phyloP scores from a whole-genome alignment of 805 yeast species.

The Ogataea pini region DNA sequence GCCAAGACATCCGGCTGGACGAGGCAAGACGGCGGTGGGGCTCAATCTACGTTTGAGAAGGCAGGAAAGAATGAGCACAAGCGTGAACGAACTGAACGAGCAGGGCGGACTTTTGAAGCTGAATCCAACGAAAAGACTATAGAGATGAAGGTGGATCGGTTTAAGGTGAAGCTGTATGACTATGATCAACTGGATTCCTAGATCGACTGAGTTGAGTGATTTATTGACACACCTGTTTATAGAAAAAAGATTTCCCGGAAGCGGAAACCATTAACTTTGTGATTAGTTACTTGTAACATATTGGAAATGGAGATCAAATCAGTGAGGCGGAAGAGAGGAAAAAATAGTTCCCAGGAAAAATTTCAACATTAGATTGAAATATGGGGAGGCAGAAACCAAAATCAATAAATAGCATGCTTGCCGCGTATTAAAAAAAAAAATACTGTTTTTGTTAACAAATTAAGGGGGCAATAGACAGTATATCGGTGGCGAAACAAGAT shows the following conservation, averaged over 20 bases:
- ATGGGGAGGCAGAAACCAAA: not conserved
- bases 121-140: conserved; percentile 6
- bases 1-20: conserved; percentile 9
- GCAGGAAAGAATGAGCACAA: not conserved
- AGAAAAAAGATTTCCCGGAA: no score
- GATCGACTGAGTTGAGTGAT: no score
- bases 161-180: conserved; percentile 12
- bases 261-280: no score
- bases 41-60: no score
- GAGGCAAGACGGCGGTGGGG: not conserved
- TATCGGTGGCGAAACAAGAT: not conserved
- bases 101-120: no score
- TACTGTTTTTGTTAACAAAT: not conserved
- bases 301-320: no score
- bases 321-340: no score
- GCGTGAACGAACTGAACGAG: no score
- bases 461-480: conserved; percentile 1
- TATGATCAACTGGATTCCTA: conserved; percentile 11
- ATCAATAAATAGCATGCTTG: not conserved
- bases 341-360: no score
- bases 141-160: conserved; percentile 12
- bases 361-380: no score
- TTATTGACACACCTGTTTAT: no score
- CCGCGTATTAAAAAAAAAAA: conserved; percentile 6
- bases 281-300: no score